These are phyloP conservation scores for Hylodesmum podocarpum DNA, from an alignment of 306 rosid species.

Conservation along the genomic window DNA sequence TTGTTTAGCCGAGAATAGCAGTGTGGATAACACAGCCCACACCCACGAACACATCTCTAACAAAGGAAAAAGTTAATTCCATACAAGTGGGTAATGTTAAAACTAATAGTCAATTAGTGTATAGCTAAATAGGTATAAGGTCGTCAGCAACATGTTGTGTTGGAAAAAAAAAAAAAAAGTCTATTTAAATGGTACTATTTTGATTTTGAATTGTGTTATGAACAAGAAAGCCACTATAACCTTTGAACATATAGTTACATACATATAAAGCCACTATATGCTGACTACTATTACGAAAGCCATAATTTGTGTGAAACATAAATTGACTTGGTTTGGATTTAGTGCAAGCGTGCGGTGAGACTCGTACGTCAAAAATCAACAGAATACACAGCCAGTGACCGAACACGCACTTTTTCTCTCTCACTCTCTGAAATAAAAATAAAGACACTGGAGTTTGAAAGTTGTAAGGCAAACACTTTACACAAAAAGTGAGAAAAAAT, in stretches of 20 bases:
- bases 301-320: conserved; percentile 10
- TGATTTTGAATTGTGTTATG: conserved; percentile 6
- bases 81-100: neutral
- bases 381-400: neutral
- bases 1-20: neutral
- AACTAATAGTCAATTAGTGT: neutral
- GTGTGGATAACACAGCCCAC: neutral
- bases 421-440: neutral
- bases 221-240: neutral
- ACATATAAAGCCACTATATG: neutral
- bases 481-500: conserved; percentile 39
- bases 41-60: neutral
- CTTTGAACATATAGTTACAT: conserved; percentile 23
- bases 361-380: conserved; percentile 35
- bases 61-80: neutral
- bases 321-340: conserved; percentile 42
- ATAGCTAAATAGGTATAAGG: neutral
- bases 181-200: neutral
- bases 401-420: neutral
- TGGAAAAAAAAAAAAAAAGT: neutral
- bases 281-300: neutral
- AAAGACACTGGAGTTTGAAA: conserved; percentile 26
- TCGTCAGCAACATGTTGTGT: neutral
- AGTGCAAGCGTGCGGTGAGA: conserved; percentile 42
- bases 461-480: conserved; percentile 29